Evolutionary conservation across 2,329 filamentous ascomycete species (phyloP).

Genomic region (Apiospora rasikravindrae): DNA sequence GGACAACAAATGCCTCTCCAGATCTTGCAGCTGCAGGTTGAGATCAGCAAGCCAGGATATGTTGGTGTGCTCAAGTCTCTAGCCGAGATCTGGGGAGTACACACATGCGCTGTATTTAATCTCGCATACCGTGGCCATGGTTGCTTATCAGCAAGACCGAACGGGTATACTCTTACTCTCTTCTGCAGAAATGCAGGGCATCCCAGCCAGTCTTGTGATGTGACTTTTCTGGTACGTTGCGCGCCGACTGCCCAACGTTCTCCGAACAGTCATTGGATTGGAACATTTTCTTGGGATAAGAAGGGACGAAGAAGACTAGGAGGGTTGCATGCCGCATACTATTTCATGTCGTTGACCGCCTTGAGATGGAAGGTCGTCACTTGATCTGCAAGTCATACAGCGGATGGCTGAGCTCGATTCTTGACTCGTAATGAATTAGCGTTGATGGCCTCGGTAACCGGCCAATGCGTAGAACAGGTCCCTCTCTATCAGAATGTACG

Average conservation of each 20-base stretch:
- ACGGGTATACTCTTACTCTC: background rate
- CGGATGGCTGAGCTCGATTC: background rate
- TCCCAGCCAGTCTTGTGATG: too few species aligned
- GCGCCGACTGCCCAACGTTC: background rate
- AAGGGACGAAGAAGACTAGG: background rate
- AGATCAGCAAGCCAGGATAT: slow-evolving; percentile 3
- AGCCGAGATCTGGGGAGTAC: background rate
- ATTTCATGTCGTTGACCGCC: background rate
- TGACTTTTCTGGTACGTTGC: too few species aligned
- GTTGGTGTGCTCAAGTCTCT: background rate
- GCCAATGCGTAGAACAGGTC: too few species aligned
- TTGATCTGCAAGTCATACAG: background rate
- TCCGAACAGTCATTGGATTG: background rate
- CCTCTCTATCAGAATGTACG: background rate
- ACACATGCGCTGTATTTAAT: background rate
- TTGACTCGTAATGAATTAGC: background rate
- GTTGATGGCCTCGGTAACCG: background rate
- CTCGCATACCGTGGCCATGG: background rate
- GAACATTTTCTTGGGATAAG: too few species aligned
- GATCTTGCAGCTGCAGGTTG: background rate
- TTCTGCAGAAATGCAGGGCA: background rate
- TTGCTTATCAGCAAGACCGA: background rate
- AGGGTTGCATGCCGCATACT: too few species aligned
- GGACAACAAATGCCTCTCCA: background rate
- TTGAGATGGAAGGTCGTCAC: background rate